phyloP scores from a whole-genome alignment of 139 green algal species.

The Micractinium sp. region DNA sequence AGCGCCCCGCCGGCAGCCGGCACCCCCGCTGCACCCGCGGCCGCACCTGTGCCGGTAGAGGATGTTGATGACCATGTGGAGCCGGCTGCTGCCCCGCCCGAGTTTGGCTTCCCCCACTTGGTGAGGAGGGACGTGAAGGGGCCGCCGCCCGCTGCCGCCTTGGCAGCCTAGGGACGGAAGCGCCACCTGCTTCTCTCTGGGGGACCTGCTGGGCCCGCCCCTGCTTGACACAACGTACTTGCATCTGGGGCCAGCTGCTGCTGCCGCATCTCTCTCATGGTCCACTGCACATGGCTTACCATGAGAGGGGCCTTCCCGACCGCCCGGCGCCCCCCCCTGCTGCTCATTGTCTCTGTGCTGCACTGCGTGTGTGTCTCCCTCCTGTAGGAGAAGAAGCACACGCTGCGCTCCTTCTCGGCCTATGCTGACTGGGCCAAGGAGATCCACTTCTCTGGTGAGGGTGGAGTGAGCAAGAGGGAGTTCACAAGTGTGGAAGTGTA shows the following conservation, averaged over 20 bases:
- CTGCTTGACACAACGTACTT: no score
- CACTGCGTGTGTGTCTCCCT: background rate
- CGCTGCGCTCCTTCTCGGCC: constrained; percentile 72
- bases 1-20: background rate
- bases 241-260: no score
- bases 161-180: no score
- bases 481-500: no score
- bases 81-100: background rate
- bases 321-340: background rate
- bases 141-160: no score
- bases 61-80: background rate
- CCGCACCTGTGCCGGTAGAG: background rate
- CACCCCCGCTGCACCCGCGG: background rate
- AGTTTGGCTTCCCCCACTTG: constrained; percentile 44
- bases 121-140: background rate
- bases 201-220: no score
- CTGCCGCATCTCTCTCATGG: no score
- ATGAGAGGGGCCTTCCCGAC: no score
- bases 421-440: constrained; percentile 76
- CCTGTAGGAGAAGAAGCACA: constrained; percentile 60
- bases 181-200: no score
- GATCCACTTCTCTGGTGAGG: constrained; percentile 68
- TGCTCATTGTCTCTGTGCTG: background rate
- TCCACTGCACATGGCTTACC: no score
- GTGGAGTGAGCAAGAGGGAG: no score